Evolutionary conservation across 2,329 filamentous ascomycete genomes (phyloP).

Genomic region (Xylaria digitata): DNA sequence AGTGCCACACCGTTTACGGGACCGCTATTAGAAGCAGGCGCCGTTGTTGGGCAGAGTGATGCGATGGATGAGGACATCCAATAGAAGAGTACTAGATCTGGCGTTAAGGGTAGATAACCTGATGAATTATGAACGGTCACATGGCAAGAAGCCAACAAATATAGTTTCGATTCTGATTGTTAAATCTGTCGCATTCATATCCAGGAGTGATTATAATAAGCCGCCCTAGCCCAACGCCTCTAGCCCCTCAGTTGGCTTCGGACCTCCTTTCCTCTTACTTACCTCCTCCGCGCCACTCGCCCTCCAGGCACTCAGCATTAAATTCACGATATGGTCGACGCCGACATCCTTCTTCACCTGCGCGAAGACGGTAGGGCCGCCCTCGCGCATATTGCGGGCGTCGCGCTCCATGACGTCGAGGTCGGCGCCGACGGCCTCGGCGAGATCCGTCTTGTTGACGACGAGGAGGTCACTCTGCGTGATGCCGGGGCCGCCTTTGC

Average conservation of each 20-base stretch:
- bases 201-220: not conserved
- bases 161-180: not conserved
- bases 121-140: slow-evolving; percentile 35
- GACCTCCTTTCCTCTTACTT: slow-evolving; percentile 65
- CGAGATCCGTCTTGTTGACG: slow-evolving; percentile 97
- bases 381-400: slow-evolving; percentile 92
- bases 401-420: slow-evolving; percentile 94
- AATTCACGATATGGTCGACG: slow-evolving; percentile 85
- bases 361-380: slow-evolving; percentile 93
- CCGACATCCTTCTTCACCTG: slow-evolving; percentile 94
- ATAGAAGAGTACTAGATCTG: slow-evolving; percentile 31
- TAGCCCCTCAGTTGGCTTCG: slow-evolving; percentile 66
- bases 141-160: slow-evolving; percentile 17
- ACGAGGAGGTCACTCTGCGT: slow-evolving; percentile 94
- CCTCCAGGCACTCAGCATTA: slow-evolving; percentile 94
- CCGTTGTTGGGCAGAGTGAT: slow-evolving; percentile 43
- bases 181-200: slow-evolving; percentile 3
- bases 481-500: slow-evolving; percentile 96
- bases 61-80: slow-evolving; percentile 57
- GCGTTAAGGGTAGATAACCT: slow-evolving; percentile 21
- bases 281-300: slow-evolving; percentile 81
- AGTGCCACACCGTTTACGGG: slow-evolving; percentile 64
- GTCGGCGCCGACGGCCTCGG: slow-evolving; percentile 90
- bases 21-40: slow-evolving; percentile 54
- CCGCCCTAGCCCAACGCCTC: slow-evolving; percentile 55